Percentiles rank a stretch among this genome's conserved stretches.
Evolutionary conservation across 2,329 filamentous ascomycete species (phyloP).

Genomic region (Fusarium fracticaudum): DNA sequence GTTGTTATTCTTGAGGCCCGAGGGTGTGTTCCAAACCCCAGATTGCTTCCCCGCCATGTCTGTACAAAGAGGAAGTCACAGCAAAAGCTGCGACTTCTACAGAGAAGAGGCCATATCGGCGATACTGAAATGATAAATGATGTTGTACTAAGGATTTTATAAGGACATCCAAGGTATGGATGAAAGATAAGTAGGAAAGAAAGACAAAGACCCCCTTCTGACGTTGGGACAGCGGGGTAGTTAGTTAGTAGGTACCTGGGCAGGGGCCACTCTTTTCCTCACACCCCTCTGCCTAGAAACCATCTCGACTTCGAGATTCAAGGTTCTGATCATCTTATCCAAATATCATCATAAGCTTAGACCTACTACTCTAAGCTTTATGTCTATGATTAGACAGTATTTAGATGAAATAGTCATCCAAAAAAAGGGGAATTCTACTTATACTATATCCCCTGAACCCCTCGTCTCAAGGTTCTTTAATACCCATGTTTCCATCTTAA

Average conservation of each 20-base stretch:
- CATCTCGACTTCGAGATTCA: neutral
- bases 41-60: constrained; percentile 64
- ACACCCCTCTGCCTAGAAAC: neutral
- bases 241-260: neutral
- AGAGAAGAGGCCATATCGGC: constrained; percentile 56
- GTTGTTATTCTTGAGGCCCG: constrained; percentile 52
- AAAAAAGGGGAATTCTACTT: neutral
- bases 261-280: neutral
- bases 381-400: neutral
- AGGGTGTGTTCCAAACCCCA: constrained; percentile 59
- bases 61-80: constrained; percentile 57
- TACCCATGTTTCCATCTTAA: neutral
- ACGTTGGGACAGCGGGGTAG: constrained; percentile 42
- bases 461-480: neutral
- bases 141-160: constrained; percentile 15
- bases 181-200: constrained; percentile 23
- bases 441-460: neutral
- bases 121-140: constrained; percentile 13
- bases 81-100: constrained; percentile 64
- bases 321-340: neutral
- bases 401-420: neutral
- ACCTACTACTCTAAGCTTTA: neutral
- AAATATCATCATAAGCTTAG: neutral
- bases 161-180: constrained; percentile 30
- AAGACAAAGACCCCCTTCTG: constrained; percentile 28